Evolutionary conservation across 306 rosid species (phyloP).

Genomic region (Glycine latifolia): DNA sequence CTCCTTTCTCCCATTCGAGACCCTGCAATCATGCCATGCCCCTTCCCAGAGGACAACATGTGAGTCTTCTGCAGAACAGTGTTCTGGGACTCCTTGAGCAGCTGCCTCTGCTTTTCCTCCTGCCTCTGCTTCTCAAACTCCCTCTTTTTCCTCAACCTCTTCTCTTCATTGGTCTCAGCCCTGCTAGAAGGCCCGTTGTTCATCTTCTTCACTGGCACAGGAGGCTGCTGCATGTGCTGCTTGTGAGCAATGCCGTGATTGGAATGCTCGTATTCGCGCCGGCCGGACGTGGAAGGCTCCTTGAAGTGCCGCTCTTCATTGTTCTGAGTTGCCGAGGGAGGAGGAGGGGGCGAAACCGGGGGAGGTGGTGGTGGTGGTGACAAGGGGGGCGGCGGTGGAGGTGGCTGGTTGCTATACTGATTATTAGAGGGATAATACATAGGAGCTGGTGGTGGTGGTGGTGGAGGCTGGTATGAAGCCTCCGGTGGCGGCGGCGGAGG

Average conservation of each 20-base stretch:
- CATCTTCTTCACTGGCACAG: constrained; percentile 56
- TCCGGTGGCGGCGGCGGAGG: constrained; percentile 73
- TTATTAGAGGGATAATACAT: constrained; percentile 72
- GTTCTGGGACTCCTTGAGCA: constrained; percentile 86
- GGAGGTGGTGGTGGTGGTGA: constrained; percentile 87
- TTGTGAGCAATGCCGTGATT: constrained; percentile 62
- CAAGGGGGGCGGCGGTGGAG: constrained; percentile 50
- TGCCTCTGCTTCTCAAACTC: constrained; percentile 91
- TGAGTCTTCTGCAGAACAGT: constrained; percentile 76
- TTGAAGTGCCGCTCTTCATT: constrained; percentile 60
- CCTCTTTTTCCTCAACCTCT: constrained; percentile 78
- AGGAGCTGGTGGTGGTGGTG: constrained; percentile 60
- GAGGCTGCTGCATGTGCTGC: constrained; percentile 61
- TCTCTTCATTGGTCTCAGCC: constrained; percentile 87
- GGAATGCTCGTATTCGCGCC: constrained; percentile 68
- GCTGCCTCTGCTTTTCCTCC: constrained; percentile 89
- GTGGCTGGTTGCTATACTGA: constrained; percentile 66
- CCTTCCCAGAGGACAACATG: constrained; percentile 79
- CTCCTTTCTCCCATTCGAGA: constrained; percentile 90
- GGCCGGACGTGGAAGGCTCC: constrained; percentile 61
- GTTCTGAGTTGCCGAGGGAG: constrained; percentile 54
- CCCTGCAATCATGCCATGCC: constrained; percentile 82
- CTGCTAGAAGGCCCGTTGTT: constrained; percentile 68
- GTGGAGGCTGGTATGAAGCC: constrained; percentile 77
- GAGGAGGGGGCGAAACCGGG: constrained; percentile 74